phyloP scores from a whole-genome alignment of 176 grass and related monocot species.

The Avena sativa region DNA sequence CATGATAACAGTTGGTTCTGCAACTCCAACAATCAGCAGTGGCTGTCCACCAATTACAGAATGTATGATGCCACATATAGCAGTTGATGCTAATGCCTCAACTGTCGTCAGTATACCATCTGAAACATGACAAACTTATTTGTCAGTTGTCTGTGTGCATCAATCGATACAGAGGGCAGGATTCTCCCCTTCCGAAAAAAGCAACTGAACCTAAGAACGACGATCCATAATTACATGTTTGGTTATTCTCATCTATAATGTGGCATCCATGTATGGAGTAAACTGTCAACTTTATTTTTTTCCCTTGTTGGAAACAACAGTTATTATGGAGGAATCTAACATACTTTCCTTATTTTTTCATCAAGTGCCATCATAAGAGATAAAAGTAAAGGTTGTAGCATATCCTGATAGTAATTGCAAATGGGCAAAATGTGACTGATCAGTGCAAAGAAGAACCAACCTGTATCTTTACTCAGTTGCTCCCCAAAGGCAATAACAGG shows the following conservation, averaged over 20 bases:
- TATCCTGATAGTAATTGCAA: neutral
- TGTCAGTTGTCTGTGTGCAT: neutral
- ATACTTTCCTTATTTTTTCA: neutral
- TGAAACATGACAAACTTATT: conserved; percentile 42
- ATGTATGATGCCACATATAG: conserved; percentile 83
- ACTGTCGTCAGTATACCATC: conserved; percentile 82
- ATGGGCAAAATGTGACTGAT: neutral
- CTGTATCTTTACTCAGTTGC: conserved; percentile 83
- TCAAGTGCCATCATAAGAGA: neutral
- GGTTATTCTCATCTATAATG: neutral
- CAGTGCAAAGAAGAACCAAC: conserved; percentile 30
- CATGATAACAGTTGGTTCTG: conserved; percentile 88
- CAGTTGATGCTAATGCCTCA: conserved; percentile 77
- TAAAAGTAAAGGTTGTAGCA: neutral
- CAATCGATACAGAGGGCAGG: too few relatives aligned
- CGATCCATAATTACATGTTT: neutral
- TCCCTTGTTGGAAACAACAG: neutral
- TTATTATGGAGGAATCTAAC: neutral
- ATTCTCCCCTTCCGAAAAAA: neutral
- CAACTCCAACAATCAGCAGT: conserved; percentile 85
- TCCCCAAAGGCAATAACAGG: conserved; percentile 85
- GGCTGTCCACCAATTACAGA: conserved; percentile 77
- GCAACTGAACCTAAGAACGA: neutral
- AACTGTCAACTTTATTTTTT: neutral
- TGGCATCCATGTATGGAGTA: neutral